These are phyloP conservation scores for Pterula multifida DNA, from an alignment of 1,284 basidiomycete genomes.

Conservation along the genomic window DNA sequence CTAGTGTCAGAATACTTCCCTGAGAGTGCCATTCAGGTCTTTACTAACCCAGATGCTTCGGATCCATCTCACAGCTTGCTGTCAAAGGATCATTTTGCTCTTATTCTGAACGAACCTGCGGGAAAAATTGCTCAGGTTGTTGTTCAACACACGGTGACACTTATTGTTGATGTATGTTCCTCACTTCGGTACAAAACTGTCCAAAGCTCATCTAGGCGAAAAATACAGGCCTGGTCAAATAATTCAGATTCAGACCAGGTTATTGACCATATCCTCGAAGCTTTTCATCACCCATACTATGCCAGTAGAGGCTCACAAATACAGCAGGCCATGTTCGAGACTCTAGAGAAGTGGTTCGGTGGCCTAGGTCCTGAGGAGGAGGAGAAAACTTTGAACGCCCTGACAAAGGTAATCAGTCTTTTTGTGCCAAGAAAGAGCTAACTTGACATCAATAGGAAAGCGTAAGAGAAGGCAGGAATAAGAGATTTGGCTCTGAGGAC, in stretches of 20 bases:
- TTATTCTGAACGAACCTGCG: conserved; percentile 37
- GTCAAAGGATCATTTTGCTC: conserved; percentile 31
- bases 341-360: conserved; percentile 29
- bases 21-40: conserved; percentile 22
- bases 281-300: conserved; percentile 39
- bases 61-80: conserved; percentile 43
- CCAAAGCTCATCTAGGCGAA: neutral
- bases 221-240: conserved; percentile 25
- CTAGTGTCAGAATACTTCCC: neutral
- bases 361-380: conserved; percentile 20
- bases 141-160: conserved; percentile 31
- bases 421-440: neutral
- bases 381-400: conserved; percentile 12
- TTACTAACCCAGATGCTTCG: conserved; percentile 37
- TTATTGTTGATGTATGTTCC: conserved; percentile 27
- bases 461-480: conserved; percentile 24
- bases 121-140: conserved; percentile 39
- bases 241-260: conserved; percentile 20
- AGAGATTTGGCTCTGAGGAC: conserved; percentile 23
- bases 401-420: conserved; percentile 23
- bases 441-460: conserved; percentile 18
- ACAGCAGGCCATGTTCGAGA: conserved; percentile 35
- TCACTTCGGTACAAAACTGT: neutral
- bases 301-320: conserved; percentile 27
- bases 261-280: conserved; percentile 30